Conservation (phyloP, 495 filamentous ascomycete species). For the Monascus purpureus region DNA sequence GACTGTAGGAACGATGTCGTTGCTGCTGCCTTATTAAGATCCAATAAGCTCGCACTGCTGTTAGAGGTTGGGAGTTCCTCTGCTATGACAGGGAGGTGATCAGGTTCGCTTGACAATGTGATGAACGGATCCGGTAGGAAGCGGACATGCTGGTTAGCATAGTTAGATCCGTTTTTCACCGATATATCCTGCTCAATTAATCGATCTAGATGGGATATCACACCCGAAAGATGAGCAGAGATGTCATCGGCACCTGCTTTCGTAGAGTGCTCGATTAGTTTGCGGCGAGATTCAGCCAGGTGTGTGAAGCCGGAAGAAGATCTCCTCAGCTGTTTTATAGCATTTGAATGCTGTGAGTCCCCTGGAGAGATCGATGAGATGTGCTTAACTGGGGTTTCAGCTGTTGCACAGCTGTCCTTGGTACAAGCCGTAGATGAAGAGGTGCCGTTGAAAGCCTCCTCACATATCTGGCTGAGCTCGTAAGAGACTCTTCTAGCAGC, state of each 20-base stretch:
- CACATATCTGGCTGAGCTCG: slow-evolving; percentile 53
- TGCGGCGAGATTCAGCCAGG: slow-evolving; percentile 42
- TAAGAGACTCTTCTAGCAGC: slow-evolving; percentile 52
- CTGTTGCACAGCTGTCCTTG: slow-evolving; percentile 25
- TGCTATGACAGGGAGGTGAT: slow-evolving; percentile 36
- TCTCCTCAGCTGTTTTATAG: slow-evolving; percentile 1
- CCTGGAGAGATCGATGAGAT: slow-evolving; percentile 25
- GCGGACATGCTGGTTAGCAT: slow-evolving; percentile 21
- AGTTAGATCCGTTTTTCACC: slow-evolving; percentile 3
- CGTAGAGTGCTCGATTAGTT: slow-evolving; percentile 34
- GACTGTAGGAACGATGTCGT: too few relatives aligned
- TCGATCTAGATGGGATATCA: slow-evolving; percentile 49
- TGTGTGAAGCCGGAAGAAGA: slow-evolving; percentile 37
- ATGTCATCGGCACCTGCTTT: slow-evolving; percentile 22
- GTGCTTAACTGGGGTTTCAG: slow-evolving; percentile 40
- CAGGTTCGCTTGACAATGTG: slow-evolving; percentile 17
- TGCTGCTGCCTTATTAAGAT: too few relatives aligned
- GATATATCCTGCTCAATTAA: slow-evolving; percentile 36
- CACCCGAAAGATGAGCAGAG: slow-evolving; percentile 37
- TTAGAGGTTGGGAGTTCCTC: slow-evolving; percentile 25
- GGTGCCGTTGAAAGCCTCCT: slow-evolving; percentile 71
- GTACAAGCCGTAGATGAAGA: slow-evolving; percentile 38
- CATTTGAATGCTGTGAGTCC: slow-evolving; percentile 9
- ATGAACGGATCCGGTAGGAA: slow-evolving; percentile 43
- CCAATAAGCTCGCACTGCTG: too few relatives aligned